A percentile compares a stretch with the other conserved stretches of the same genome.
Conservation (phyloP, 2,329 filamentous ascomycete species). For the Elsinoe fawcettii region DNA sequence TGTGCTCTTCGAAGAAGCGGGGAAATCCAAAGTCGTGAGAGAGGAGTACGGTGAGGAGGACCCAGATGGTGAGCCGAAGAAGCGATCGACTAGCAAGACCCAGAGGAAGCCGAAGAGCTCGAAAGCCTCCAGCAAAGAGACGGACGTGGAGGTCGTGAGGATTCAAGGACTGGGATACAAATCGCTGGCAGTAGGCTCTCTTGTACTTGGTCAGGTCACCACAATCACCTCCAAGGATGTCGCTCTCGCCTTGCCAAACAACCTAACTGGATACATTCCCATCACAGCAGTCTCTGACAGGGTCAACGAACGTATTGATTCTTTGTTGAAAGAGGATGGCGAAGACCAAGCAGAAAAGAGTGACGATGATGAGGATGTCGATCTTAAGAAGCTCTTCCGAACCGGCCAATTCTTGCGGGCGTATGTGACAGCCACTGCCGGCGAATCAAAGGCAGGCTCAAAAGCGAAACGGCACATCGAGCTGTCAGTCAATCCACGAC, state of each 20-base stretch:
- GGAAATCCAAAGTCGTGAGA: constrained; percentile 50
- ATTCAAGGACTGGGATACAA: constrained; percentile 73
- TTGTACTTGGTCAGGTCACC: constrained; percentile 79
- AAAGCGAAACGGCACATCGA: constrained; percentile 77
- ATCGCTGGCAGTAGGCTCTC: constrained; percentile 76
- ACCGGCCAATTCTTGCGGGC: constrained; percentile 83
- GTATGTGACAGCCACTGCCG: constrained; percentile 69
- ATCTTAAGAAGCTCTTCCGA: constrained; percentile 66
- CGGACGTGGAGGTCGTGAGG: constrained; percentile 48
- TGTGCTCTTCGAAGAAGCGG: constrained; percentile 74
- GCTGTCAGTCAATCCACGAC: constrained; percentile 70
- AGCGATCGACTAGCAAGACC: constrained; percentile 41
- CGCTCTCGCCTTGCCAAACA: constrained; percentile 80
- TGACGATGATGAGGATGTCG: constrained; percentile 51
- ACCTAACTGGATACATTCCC: constrained; percentile 79
- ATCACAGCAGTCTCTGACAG: constrained; percentile 84
- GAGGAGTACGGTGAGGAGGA: constrained; percentile 38
- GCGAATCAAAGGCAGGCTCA: constrained; percentile 49
- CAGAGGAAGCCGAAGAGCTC: constrained; percentile 43
- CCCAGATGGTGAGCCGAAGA: constrained; percentile 28
- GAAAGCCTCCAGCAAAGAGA: constrained; percentile 32
- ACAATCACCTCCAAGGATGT: constrained; percentile 74
- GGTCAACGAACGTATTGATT: constrained; percentile 68
- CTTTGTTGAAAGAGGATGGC: constrained; percentile 53
- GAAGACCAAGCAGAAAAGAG: constrained; percentile 49